Percentiles rank a stretch among this genome's conserved stretches.
phyloP scores from a whole-genome alignment of 2,329 filamentous ascomycete species.

The Microsporum ferrugineum region DNA sequence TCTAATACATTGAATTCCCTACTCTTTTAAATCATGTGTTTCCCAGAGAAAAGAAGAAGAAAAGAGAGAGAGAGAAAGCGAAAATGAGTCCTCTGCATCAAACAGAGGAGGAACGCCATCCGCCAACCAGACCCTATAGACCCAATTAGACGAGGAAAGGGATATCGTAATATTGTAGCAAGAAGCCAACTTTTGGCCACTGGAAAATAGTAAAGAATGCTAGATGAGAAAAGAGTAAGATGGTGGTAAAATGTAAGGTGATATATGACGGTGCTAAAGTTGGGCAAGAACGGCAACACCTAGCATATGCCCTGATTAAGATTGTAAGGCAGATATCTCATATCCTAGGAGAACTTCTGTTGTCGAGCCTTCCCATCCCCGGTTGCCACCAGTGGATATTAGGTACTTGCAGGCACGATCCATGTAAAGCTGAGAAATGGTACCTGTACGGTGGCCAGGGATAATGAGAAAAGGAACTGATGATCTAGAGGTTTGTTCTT shows the following conservation, averaged over 20 bases:
- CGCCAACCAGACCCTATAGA: background rate
- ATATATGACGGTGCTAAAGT: background rate
- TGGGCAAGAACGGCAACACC: background rate
- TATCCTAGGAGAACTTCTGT: slow-evolving; percentile 92
- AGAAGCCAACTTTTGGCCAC: background rate
- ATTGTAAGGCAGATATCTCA: slow-evolving; percentile 54
- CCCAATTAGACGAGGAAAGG: background rate
- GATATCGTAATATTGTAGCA: background rate
- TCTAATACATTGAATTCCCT: background rate
- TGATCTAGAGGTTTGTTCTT: slow-evolving; percentile 54
- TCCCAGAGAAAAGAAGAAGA: background rate
- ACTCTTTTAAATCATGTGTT: background rate
- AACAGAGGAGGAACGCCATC: background rate
- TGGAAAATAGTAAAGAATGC: background rate
- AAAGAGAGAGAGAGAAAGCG: background rate
- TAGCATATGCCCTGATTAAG: background rate
- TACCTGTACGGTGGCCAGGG: slow-evolving; percentile 76
- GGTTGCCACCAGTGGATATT: slow-evolving; percentile 80
- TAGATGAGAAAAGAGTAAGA: background rate
- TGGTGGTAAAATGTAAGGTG: background rate
- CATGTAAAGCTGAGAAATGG: slow-evolving; percentile 74
- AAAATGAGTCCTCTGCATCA: background rate
- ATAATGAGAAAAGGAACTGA: slow-evolving; percentile 93
- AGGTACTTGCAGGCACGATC: slow-evolving; percentile 84
- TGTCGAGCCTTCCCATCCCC: slow-evolving; percentile 84